Evolutionary conservation across 441 rosid genomes (phyloP), one percentile per base, ranked within the genome.

Genomic region (Dalechampia spathulata): DNA sequence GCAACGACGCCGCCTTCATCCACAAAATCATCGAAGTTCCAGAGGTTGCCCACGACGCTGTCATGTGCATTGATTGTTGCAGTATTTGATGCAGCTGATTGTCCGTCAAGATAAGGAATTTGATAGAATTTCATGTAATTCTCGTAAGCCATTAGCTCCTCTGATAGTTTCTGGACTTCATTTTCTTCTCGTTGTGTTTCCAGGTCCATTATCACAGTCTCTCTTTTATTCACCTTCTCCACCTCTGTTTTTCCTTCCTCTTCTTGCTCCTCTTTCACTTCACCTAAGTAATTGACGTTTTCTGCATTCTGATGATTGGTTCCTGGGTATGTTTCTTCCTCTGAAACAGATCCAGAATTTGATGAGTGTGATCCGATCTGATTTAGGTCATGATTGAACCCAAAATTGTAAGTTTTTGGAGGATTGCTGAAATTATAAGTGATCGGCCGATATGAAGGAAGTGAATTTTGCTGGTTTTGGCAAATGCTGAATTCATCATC

Each of bases 81-180:
- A 6, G 45, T 20, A 52, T 66, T 71, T 1, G 66, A 57, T 9
- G 67, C 62, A 21, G 57, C 37, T 6, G 87, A 71, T 49, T 81
- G 78, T 17, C 87, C 82, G 10, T 85, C 90, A 7, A 83, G 68
- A 70, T 77, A 78, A 7, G 91, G 90, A 36, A 85, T 67, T 72
- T 85, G 81, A 72, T 83, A 85, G 40, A 82, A 75, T 70, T 70
- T 82, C 89, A 87, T 87, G 71, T 62, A 79, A 58, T 76, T 71
- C 66, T 87, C 92, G 36, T 71, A 87, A 3, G 81, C 92, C 78
- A 78, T 71, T 20, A 88, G 74, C 66, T 88, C 91, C 64, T 85
- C 87, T 3, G 89, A 72, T 38, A 80, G 67, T 56, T 67, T 75
- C 72, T 59, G 75, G 37, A 77, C 77, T 57, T 83, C 75, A 42